Percentiles rank a stretch among this genome's conserved stretches.
These are phyloP conservation scores for Fusarium coicis DNA, from an alignment of 2,329 filamentous ascomycete species.

Conservation along the genomic window DNA sequence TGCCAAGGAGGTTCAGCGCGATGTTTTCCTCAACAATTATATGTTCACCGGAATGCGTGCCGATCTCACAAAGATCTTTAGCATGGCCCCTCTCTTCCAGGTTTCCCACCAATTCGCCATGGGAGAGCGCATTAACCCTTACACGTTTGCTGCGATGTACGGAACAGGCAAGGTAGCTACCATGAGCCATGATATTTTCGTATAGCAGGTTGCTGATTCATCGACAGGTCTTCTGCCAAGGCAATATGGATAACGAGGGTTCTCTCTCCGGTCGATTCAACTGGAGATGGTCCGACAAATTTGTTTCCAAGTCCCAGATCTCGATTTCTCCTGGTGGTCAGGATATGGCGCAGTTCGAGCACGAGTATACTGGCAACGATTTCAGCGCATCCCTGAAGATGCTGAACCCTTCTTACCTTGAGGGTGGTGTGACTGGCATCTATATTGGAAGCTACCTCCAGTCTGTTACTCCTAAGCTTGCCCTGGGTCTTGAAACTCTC, in stretches of 20 bases:
- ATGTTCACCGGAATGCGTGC: slow-evolving; percentile 97
- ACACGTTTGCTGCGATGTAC: slow-evolving; percentile 93
- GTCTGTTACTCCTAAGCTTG: slow-evolving; percentile 85
- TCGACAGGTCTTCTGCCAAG: slow-evolving; percentile 89
- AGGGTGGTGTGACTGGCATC: slow-evolving; percentile 93
- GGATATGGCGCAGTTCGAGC: slow-evolving; percentile 92
- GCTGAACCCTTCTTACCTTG: slow-evolving; percentile 92
- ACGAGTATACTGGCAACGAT: slow-evolving; percentile 93
- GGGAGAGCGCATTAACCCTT: slow-evolving; percentile 92
- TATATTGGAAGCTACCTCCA: slow-evolving; percentile 97
- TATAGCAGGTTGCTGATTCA: slow-evolving; percentile 30
- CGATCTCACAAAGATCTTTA: slow-evolving; percentile 96
- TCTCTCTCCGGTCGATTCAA: slow-evolving; percentile 90
- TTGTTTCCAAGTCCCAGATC: slow-evolving; percentile 88
- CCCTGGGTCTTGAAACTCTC: slow-evolving; percentile 90
- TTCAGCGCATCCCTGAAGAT: slow-evolving; percentile 94
- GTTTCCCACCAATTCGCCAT: slow-evolving; percentile 97
- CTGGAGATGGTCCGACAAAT: slow-evolving; percentile 83
- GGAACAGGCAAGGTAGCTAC: slow-evolving; percentile 84
- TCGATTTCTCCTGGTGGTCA: slow-evolving; percentile 84
- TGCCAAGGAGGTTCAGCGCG: slow-evolving; percentile 91
- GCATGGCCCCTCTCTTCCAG: slow-evolving; percentile 93
- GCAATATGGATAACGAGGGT: slow-evolving; percentile 92
- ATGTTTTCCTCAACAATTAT: slow-evolving; percentile 95
- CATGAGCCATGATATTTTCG: slow-evolving; percentile 6